Evolutionary conservation across 2,329 filamentous ascomycete species (phyloP), one percentile per base, ranked within the genome.

Genomic region (Ophioceras dolichostomum): DNA sequence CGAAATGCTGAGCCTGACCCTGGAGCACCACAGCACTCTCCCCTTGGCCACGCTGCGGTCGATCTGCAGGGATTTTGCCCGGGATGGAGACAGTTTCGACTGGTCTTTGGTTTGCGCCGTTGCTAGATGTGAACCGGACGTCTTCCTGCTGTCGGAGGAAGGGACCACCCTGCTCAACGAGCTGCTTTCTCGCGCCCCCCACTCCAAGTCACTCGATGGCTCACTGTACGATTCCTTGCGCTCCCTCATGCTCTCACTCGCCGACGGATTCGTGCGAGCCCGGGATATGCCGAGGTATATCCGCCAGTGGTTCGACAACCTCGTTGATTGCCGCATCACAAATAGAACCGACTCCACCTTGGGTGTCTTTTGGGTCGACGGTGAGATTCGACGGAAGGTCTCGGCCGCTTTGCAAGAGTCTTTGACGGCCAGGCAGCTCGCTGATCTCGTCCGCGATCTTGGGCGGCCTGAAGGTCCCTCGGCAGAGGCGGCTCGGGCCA

Each of bases 261-360:
- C 62, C 2, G 51, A 60, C 36, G 65, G 66, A 0, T 68, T 62
- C 43, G 60, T 59, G 7, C 61, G 54, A 5, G 59, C 55, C 10
- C 62, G 65, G 37, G 61, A 64, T 39, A 49, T 70, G 10, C 50
- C 63, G 0, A 54, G 57, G 5, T 72, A 71, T 39, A 41, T 71
- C 41, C 59, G 58, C 34, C 48, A 62, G 2, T 73, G 68, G 68
- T 65, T 58, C 34, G 47, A 55, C 30, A 59, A 65, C 39, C 53
- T 69, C 2, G 55, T 52, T 27, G 48, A 56, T 12, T 49, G 53
- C 13, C 56, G 61, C 14, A 27, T 43, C 13, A 5, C 10, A 2
- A 22, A 14, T 10, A 21, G 9, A 3, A 17, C 28, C 2, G 29
- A 22, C 14, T 31, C 28, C 22, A 20, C 10, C 5, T 12, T 20